Percentiles rank a stretch among this genome's conserved stretches.
phyloP scores from a whole-genome alignment of 164 flowering plant species.

The Umbilicus rupestris region DNA sequence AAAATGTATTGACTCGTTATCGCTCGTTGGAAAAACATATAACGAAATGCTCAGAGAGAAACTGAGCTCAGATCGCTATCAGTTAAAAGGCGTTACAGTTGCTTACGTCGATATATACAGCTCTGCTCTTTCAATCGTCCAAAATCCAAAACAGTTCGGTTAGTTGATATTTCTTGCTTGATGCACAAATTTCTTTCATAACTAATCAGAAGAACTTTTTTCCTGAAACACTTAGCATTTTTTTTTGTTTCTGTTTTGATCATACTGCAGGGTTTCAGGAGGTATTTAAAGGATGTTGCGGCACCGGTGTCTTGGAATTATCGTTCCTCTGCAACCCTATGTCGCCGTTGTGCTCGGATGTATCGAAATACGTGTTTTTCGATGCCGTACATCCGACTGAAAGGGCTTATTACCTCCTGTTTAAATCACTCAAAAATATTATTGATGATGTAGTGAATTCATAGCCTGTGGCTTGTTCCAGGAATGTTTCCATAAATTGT shows the following conservation, averaged over 20 bases:
- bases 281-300: neutral
- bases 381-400: slow-evolving; percentile 1
- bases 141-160: slow-evolving; percentile 6
- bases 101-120: neutral
- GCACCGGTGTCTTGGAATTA: neutral
- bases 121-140: neutral
- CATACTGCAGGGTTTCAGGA: slow-evolving; percentile 1
- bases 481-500: too few species aligned
- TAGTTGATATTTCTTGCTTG: neutral
- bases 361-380: slow-evolving; percentile 2
- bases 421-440: neutral
- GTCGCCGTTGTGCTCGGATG: neutral
- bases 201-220: neutral
- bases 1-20: slow-evolving; percentile 1
- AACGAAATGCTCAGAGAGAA: slow-evolving; percentile 6
- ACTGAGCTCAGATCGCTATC: neutral
- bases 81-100: neutral
- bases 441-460: neutral
- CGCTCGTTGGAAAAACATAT: neutral
- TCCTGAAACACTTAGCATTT: too few species aligned
- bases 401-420: neutral
- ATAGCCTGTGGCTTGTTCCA: too few species aligned
- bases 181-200: too few species aligned
- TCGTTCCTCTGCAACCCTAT: neutral
- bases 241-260: neutral